Evolutionary conservation across 2,329 filamentous ascomycete species (phyloP).

Genomic region (Alternaria angustiovoidea): DNA sequence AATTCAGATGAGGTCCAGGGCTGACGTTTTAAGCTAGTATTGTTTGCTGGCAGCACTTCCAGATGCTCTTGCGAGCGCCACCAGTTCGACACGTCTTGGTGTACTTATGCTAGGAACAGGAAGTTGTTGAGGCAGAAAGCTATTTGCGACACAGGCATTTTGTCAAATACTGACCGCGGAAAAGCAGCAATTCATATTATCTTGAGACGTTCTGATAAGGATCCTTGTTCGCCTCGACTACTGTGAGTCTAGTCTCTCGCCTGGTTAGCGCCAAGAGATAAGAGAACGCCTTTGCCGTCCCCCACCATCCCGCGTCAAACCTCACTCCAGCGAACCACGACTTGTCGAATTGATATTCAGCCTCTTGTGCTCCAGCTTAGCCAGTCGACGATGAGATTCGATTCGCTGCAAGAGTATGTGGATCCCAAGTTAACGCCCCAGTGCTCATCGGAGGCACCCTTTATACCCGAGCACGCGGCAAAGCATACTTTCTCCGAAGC

Average conservation of each 20-base stretch:
- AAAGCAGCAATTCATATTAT: slow-evolving; percentile 40
- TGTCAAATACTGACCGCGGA: slow-evolving; percentile 43
- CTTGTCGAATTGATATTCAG: slow-evolving; percentile 26
- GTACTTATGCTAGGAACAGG: slow-evolving; percentile 8
- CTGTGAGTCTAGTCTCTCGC: slow-evolving; percentile 29
- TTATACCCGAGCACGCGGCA: slow-evolving; percentile 15
- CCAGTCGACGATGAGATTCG: slow-evolving; percentile 12
- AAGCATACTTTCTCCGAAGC: slow-evolving; percentile 28
- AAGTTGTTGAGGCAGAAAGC: slow-evolving; percentile 2
- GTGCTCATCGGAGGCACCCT: slow-evolving; percentile 27
- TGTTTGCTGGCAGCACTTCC: slow-evolving; percentile 1
- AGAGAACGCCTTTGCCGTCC: slow-evolving; percentile 44
- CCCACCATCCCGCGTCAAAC: slow-evolving; percentile 42
- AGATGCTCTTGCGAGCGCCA: slow-evolving; percentile 15
- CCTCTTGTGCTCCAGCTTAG: slow-evolving; percentile 16
- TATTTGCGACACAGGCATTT: slow-evolving; percentile 30
- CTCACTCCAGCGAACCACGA: slow-evolving; percentile 25
- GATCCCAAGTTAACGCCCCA: slow-evolving; percentile 23
- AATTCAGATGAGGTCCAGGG: background rate
- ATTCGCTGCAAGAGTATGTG: slow-evolving; percentile 17
- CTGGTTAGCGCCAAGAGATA: slow-evolving; percentile 46
- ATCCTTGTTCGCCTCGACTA: slow-evolving; percentile 27
- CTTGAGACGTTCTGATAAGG: slow-evolving; percentile 40
- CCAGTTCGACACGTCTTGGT: slow-evolving; percentile 5
- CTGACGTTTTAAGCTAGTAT: background rate